These are phyloP conservation scores for Nicotiana tomentosiformis DNA, from an alignment of 257 asterid genomes.

Conservation along the genomic window DNA sequence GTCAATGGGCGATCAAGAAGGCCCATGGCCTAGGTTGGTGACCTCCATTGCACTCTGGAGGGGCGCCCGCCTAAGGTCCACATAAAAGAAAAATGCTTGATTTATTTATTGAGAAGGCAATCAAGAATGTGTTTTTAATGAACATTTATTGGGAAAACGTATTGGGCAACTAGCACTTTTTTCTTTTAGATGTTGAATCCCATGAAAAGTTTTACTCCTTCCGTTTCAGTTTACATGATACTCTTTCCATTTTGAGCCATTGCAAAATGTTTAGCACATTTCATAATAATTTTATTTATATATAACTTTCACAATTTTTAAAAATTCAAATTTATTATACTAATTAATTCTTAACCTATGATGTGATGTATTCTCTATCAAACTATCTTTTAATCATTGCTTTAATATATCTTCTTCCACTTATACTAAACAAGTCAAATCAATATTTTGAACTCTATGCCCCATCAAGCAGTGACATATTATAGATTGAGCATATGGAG, in stretches of 20 bases:
- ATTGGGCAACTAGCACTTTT: neutral
- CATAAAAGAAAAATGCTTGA: too few species aligned
- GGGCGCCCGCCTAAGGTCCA: too few species aligned
- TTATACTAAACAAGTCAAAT: neutral
- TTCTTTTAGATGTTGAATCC: neutral
- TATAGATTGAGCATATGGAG: neutral
- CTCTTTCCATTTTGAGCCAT: neutral
- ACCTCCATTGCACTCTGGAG: too few species aligned
- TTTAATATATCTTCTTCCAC: neutral
- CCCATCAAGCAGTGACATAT: neutral
- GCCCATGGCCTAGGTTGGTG: too few species aligned
- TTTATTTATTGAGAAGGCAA: neutral
- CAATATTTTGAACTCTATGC: neutral
- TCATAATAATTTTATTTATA: neutral
- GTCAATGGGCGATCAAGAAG: too few species aligned
- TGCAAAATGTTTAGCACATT: constrained; percentile 1
- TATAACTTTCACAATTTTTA: neutral
- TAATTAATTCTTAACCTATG: neutral
- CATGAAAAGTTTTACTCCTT: neutral
- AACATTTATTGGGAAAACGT: neutral
- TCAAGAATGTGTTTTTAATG: neutral
- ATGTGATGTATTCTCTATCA: neutral
- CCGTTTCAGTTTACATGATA: neutral
- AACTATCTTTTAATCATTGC: neutral
- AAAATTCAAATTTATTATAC: neutral